Evolutionary conservation across 352 stramenopile genomes (phyloP), one percentile per base, ranked within the genome.

Genomic region (Pythium biforme): DNA sequence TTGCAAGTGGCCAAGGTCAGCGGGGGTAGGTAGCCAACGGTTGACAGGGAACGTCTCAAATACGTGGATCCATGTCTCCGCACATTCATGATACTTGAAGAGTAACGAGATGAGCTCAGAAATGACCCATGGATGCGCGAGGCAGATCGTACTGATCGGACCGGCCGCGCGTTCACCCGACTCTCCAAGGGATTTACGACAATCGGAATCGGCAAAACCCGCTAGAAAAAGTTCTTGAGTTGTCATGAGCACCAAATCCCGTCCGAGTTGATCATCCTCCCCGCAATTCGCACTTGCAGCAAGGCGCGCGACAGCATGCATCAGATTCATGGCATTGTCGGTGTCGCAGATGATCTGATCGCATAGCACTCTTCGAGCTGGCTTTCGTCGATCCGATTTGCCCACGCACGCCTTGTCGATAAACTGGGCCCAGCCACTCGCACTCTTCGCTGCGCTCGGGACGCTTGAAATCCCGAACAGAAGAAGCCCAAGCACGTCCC

Each of bases 21-120:
- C 69, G 3, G 62, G 61, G 5, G 77, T 90, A 0, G 86, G 86
- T 19, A 83, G 56, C 86, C 86, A 95, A 1, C 84, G 77, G 66
- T 92, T 92, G n/a, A 95, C 81, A 10, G 86, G 86, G 64, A 95
- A 90, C 23, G 79, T 92, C 57, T 93, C 83, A 23, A 95, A 94
- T 9, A 95, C 78, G 34, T 90, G 71, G 47, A 92, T 89, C 78
- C 84, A 92, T 0, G 82, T 91, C 26, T 78, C 81, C 0, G 81
- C 79, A 55, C 84, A 92, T 53, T 90, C 75, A 39, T 95, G 84
- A 55, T 92, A 92, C 61, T 93, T 89, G 43, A 74, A 71, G 5
- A 81, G 29, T 12, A 81, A 40, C 17, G 73, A 64, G 10, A 81
- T 73, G 7, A 81, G 55, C 59, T 81, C 69, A 2, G 73, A 81